Evolutionary conservation across 1,284 basidiomycete species (phyloP).

Genomic region (Trichosporon ovoides): DNA sequence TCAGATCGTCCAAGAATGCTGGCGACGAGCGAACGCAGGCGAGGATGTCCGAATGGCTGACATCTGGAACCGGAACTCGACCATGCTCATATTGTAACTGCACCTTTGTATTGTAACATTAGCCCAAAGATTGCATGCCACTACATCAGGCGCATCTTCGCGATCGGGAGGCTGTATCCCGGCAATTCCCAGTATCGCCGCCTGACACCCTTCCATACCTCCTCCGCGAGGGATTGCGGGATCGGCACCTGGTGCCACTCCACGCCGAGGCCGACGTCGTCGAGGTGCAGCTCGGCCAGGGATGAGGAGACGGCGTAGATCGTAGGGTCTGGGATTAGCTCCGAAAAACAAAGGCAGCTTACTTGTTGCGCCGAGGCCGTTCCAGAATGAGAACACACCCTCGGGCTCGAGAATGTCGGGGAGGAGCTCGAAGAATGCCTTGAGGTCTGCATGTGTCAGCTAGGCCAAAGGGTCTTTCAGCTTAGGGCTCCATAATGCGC

Average conservation of each 20-base stretch:
- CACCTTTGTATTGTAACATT: too few relatives aligned
- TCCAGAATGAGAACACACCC: constrained; percentile 91
- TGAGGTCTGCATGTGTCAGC: constrained; percentile 62
- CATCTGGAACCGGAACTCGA: constrained; percentile 9
- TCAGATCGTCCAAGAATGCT: constrained; percentile 16
- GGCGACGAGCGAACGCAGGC: constrained; percentile 9
- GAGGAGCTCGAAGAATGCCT: constrained; percentile 74
- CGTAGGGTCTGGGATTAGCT: constrained; percentile 58
- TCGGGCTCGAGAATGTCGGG: constrained; percentile 75
- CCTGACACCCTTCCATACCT: constrained; percentile 49
- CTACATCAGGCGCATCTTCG: constrained; percentile 31
- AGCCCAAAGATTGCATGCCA: not conserved
- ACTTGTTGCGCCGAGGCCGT: constrained; percentile 94
- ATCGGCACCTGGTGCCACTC: constrained; percentile 47
- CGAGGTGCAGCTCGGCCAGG: constrained; percentile 78
- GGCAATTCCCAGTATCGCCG: constrained; percentile 49
- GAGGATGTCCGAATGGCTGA: constrained; percentile 14
- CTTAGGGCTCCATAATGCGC: too few relatives aligned
- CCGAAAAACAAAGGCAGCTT: constrained; percentile 28
- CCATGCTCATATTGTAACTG: constrained; percentile 15
- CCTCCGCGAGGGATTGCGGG: constrained; percentile 42
- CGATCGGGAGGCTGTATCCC: constrained; percentile 45
- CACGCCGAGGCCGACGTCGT: constrained; percentile 61
- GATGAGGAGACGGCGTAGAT: constrained; percentile 91
- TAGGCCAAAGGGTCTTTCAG: too few relatives aligned